Percentiles rank a stretch among this genome's conserved stretches.
These are phyloP conservation scores for Apocynum venetum DNA, from an alignment of 257 asterid genomes.

Conservation along the genomic window DNA sequence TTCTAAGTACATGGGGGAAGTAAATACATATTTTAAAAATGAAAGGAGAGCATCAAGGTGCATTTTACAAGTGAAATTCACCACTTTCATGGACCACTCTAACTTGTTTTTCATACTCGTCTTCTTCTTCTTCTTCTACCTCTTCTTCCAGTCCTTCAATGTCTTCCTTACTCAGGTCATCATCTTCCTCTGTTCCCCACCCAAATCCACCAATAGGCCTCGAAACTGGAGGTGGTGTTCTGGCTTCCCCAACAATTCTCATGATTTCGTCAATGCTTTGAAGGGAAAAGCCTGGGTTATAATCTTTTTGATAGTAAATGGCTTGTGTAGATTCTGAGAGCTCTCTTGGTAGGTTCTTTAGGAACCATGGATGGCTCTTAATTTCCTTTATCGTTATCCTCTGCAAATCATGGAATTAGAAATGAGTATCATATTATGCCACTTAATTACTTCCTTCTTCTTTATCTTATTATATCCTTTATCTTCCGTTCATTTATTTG, in stretches of 20 bases:
- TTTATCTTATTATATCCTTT: no score
- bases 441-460: no score
- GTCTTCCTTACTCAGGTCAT: conserved; percentile 27
- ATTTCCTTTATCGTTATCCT: conserved; percentile 59
- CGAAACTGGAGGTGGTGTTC: conserved; percentile 46
- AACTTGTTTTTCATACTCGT: conserved; percentile 73
- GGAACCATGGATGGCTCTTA: conserved; percentile 72
- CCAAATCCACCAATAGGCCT: conserved; percentile 55
- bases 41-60: not conserved
- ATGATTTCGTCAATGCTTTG: conserved; percentile 39
- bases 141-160: conserved; percentile 28
- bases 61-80: conserved; percentile 43
- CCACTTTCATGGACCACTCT: conserved; percentile 74
- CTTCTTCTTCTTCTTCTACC: conserved; percentile 21
- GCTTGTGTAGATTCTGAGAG: conserved; percentile 41
- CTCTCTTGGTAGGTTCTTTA: conserved; percentile 40
- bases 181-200: conserved; percentile 61
- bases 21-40: no score
- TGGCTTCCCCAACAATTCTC: conserved; percentile 48
- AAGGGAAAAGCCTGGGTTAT: conserved; percentile 59
- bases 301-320: conserved; percentile 45
- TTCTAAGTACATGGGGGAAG: no score
- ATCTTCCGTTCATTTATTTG: no score
- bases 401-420: conserved; percentile 28
- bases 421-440: no score